Evolutionary conservation across 1,284 basidiomycete genomes (phyloP).

Genomic region (Austropuccinia psidii): DNA sequence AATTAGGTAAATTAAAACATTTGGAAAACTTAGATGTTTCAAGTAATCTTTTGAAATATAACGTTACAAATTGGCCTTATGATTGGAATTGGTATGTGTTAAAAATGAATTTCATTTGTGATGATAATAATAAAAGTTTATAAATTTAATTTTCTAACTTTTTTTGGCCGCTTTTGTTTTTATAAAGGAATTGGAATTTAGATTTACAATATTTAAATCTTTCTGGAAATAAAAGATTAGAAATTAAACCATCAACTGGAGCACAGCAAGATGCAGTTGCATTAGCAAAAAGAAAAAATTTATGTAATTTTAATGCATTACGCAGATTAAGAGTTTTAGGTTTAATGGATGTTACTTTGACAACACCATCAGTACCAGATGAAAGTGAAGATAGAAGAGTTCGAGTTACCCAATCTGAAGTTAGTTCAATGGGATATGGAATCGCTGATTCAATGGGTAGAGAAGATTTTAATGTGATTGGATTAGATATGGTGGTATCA

Average conservation of each 20-base stretch:
- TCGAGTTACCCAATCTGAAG: slow-evolving; percentile 79
- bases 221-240: slow-evolving; percentile 78
- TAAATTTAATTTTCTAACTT: not conserved
- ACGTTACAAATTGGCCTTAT: slow-evolving; percentile 97
- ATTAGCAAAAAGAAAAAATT: slow-evolving; percentile 50
- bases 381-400: slow-evolving; percentile 85
- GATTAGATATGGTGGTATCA: slow-evolving; percentile 79
- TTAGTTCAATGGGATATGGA: slow-evolving; percentile 91
- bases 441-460: slow-evolving; percentile 90
- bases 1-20: slow-evolving; percentile 72
- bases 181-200: slow-evolving; percentile 86
- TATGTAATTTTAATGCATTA: slow-evolving; percentile 81
- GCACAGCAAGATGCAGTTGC: slow-evolving; percentile 49
- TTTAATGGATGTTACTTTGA: slow-evolving; percentile 94
- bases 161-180: not conserved
- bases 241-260: slow-evolving; percentile 61
- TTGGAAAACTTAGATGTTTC: slow-evolving; percentile 84
- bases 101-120: not conserved
- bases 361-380: slow-evolving; percentile 74
- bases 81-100: slow-evolving; percentile 92
- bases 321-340: slow-evolving; percentile 77
- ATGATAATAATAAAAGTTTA: not conserved
- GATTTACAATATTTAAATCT: slow-evolving; percentile 82
- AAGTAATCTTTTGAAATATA: slow-evolving; percentile 91
- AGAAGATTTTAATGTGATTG: slow-evolving; percentile 53